phyloP scores from a whole-genome alignment of 1,284 basidiomycete genomes.

The Testicularia cyperi region DNA sequence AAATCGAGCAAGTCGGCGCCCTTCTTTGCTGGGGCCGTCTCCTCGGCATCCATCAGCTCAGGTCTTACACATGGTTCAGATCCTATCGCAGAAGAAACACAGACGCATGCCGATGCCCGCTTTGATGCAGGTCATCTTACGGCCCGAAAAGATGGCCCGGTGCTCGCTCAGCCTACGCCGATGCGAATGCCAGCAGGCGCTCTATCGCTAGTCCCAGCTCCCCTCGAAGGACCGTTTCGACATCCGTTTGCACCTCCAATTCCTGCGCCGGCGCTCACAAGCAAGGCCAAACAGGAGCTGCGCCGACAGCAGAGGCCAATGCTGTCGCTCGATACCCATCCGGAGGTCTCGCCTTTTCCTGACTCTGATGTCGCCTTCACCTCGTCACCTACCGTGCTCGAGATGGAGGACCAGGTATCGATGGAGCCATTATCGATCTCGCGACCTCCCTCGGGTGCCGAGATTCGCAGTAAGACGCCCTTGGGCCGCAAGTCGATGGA shows the following conservation, averaged over 20 bases:
- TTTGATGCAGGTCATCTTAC: slow-evolving; percentile 1
- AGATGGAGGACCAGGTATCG: background rate
- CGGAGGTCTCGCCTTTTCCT: slow-evolving; percentile 6
- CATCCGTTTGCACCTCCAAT: slow-evolving; percentile 11
- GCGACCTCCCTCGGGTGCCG: slow-evolving; percentile 6
- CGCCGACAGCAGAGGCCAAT: slow-evolving; percentile 1
- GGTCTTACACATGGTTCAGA: background rate
- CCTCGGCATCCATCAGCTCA: too few species aligned
- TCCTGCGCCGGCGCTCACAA: slow-evolving; percentile 1
- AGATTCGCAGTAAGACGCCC: background rate
- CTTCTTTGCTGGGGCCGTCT: background rate
- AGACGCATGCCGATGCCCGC: background rate
- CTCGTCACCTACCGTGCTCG: background rate
- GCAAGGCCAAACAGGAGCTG: slow-evolving; percentile 6
- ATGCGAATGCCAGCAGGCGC: slow-evolving; percentile 10
- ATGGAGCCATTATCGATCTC: background rate
- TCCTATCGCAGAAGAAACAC: slow-evolving; percentile 4
- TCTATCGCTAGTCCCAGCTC: slow-evolving; percentile 9
- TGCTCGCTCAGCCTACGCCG: slow-evolving; percentile 1
- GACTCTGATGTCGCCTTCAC: slow-evolving; percentile 3
- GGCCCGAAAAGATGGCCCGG: background rate
- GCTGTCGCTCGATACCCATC: slow-evolving; percentile 12
- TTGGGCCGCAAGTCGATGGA: slow-evolving; percentile 20
- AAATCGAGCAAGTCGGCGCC: slow-evolving; percentile 1
- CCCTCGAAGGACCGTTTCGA: slow-evolving; percentile 12